Evolutionary conservation across 176 grass and related monocot species (phyloP).

Genomic region (Dactylis glomerata): DNA sequence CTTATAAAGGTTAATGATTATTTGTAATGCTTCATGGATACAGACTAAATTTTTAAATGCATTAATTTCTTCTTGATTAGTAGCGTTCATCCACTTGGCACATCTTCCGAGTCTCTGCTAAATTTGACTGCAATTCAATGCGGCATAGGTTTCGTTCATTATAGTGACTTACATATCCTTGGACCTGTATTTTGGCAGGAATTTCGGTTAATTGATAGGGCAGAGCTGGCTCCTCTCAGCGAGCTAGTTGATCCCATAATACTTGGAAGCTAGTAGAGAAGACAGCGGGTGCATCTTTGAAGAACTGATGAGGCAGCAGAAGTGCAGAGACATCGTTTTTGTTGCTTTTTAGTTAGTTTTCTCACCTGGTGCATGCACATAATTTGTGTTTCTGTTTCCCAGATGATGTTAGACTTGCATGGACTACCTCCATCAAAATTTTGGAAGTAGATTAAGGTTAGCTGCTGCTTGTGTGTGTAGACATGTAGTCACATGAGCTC

Average conservation of each 20-base stretch:
- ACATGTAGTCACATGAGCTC: neutral
- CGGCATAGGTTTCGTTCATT: neutral
- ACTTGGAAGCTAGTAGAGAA: constrained; percentile 23
- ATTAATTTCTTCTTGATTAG: neutral
- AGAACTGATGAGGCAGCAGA: neutral
- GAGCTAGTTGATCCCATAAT: constrained; percentile 75
- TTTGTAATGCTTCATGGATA: neutral
- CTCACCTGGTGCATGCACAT: neutral
- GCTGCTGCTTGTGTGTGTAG: neutral
- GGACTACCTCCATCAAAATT: constrained; percentile 10
- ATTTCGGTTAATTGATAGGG: constrained; percentile 71
- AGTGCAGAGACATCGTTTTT: neutral
- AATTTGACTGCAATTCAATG: neutral
- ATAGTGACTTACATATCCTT: neutral
- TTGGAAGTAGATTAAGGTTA: constrained; percentile 26
- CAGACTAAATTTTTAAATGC: constrained; percentile 10
- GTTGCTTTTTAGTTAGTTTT: constrained; percentile 3
- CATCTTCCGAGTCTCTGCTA: neutral
- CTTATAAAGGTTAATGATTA: neutral
- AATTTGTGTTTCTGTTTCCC: neutral
- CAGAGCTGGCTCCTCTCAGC: constrained; percentile 75
- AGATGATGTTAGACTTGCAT: constrained; percentile 13
- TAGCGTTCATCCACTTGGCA: neutral
- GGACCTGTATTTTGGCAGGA: constrained; percentile 47
- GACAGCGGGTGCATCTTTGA: neutral